A percentile compares a stretch with the other conserved stretches of the same genome.
These are phyloP conservation scores for Paspalum vaginatum DNA, from an alignment of 176 grass and related monocot genomes.

Conservation along the genomic window DNA sequence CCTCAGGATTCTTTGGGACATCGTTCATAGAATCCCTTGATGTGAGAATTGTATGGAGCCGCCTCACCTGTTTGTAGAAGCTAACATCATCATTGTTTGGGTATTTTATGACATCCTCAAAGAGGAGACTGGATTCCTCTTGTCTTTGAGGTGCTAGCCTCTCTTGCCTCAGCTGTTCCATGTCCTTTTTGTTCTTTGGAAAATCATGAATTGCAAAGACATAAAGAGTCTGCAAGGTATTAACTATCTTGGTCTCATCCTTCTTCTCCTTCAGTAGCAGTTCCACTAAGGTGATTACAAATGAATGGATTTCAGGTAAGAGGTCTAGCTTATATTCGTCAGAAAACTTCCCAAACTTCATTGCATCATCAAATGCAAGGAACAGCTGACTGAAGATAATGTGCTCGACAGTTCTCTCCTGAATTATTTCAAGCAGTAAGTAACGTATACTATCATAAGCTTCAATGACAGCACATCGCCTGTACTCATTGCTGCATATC, in stretches of 20 bases:
- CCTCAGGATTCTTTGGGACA: conserved; percentile 88
- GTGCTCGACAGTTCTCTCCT: conserved; percentile 59
- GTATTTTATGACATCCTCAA: conserved; percentile 71
- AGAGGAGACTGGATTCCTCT: conserved; percentile 61
- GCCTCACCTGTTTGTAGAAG: conserved; percentile 87
- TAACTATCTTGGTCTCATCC: conserved; percentile 77
- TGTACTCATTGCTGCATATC: conserved; percentile 80
- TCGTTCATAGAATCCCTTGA: conserved; percentile 92
- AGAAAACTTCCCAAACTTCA: conserved; percentile 53
- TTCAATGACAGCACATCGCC: conserved; percentile 86
- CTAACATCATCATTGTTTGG: conserved; percentile 53
- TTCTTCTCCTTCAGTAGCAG: conserved; percentile 63
- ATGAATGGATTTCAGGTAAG: conserved; percentile 69
- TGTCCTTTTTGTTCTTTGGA: conserved; percentile 58
- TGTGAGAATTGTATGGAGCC: conserved; percentile 87
- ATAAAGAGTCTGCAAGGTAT: conserved; percentile 89
- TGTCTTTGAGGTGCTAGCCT: conserved; percentile 48
- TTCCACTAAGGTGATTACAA: conserved; percentile 67
- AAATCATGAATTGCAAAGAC: conserved; percentile 80
- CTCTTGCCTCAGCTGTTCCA: conserved; percentile 56
- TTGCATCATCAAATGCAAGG: conserved; percentile 55
- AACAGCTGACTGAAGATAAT: conserved; percentile 71
- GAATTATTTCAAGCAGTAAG: conserved; percentile 73
- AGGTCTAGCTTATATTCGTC: conserved; percentile 58
- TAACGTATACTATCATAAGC: conserved; percentile 79